phyloP scores from a whole-genome alignment of 495 filamentous ascomycete genomes.

The Aspergillus carlsbadensis region DNA sequence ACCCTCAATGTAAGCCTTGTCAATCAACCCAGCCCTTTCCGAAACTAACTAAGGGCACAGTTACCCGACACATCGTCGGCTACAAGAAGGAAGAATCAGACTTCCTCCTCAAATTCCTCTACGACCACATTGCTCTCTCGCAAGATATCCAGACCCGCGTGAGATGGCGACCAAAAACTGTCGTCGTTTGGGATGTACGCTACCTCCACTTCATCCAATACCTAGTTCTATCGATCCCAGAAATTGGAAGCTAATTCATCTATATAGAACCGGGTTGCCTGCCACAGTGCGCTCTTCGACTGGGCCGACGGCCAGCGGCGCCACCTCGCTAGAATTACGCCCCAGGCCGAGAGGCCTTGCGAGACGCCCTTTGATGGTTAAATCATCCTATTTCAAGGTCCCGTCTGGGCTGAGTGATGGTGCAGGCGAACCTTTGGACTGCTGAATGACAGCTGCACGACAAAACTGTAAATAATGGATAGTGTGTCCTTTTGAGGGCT shows the following conservation, averaged over 20 bases:
- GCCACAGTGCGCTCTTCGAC: slow-evolving; percentile 76
- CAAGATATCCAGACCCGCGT: slow-evolving; percentile 60
- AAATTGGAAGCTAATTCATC: slow-evolving; percentile 2
- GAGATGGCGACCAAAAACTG: slow-evolving; percentile 56
- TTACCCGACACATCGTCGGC: slow-evolving; percentile 60
- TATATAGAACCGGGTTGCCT: slow-evolving; percentile 65
- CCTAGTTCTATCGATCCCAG: not conserved
- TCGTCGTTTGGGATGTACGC: slow-evolving; percentile 63
- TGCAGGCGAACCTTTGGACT: no score
- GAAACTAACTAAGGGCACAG: slow-evolving; percentile 25
- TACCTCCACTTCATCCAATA: not conserved
- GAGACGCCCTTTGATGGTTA: slow-evolving; percentile 59
- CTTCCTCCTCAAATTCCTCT: slow-evolving; percentile 63
- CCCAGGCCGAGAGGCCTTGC: slow-evolving; percentile 74
- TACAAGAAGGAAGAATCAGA: slow-evolving; percentile 71
- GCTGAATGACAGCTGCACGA: no score
- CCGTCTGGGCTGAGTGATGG: no score
- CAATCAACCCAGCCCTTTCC: slow-evolving; percentile 11
- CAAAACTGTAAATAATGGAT: no score
- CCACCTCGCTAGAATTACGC: slow-evolving; percentile 80
- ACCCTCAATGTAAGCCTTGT: slow-evolving; percentile 70
- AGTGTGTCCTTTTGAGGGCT: no score
- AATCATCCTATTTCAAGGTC: no score
- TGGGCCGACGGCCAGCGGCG: slow-evolving; percentile 78
- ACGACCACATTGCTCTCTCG: slow-evolving; percentile 58